Evolutionary conservation across 192 early-diverging fungal species (phyloP).

Genomic region (Rhizophlyctis rosea): DNA sequence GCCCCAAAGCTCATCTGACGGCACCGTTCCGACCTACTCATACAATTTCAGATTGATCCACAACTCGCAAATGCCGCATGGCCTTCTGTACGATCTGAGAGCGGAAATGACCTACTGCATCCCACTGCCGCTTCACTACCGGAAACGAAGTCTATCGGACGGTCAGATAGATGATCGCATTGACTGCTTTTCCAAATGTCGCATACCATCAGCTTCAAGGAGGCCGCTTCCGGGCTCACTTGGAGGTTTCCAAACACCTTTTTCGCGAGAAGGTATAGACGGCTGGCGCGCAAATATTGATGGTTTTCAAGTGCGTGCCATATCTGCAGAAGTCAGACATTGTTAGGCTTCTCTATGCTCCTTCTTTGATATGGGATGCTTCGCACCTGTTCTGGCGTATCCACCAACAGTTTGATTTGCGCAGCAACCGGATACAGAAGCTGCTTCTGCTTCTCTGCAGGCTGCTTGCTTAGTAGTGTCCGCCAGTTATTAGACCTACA

Average conservation of each 20-base stretch:
- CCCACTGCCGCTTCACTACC: conserved; percentile 80
- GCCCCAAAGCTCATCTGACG: conserved; percentile 2
- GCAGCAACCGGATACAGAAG: conserved; percentile 68
- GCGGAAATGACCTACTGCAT: conserved; percentile 72
- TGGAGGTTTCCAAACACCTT: conserved; percentile 67
- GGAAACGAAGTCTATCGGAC: conserved; percentile 65
- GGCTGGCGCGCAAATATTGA: conserved; percentile 65
- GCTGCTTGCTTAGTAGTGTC: neutral
- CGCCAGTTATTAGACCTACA: neutral
- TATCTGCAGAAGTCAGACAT: conserved; percentile 48
- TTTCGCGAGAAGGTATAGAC: conserved; percentile 68
- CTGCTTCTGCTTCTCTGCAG: conserved; percentile 52
- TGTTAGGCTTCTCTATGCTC: neutral
- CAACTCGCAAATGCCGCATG: conserved; percentile 35
- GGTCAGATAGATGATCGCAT: neutral
- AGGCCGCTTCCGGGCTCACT: conserved; percentile 37
- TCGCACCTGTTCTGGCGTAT: conserved; percentile 81
- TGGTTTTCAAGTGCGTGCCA: conserved; percentile 76
- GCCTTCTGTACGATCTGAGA: conserved; percentile 72
- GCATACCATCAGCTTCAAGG: conserved; percentile 21
- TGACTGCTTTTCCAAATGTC: neutral
- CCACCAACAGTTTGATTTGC: conserved; percentile 77
- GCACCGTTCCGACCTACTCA: too few relatives aligned
- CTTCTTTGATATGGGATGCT: neutral
- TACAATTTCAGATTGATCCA: conserved; percentile 48